Evolutionary conservation across 2,329 filamentous ascomycete genomes (phyloP), one percentile per base, ranked within the genome.

Genomic region (Pestalotiopsis sp.): DNA sequence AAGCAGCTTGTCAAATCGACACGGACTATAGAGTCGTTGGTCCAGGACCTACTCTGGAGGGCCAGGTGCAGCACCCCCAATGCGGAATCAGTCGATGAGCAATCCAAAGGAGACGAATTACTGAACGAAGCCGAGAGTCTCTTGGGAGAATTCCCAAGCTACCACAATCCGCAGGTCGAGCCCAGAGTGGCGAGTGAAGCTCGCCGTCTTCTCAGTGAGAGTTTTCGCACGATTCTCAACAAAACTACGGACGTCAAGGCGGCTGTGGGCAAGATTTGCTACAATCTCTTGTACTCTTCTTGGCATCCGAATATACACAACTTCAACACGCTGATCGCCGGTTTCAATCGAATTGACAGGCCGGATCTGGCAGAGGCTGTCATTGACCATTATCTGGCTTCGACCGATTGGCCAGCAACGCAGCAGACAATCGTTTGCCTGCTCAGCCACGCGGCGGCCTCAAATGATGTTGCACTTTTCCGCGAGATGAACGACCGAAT

Each of bases 241-340:
- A 68, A 71, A 7, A 69, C 73, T n/a, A 25, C 64, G 6, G 68
- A 68, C 25, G 67, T 73, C 36, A 76, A 75, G 41, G 76, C 78
- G 38, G 73, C 71, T 20, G 77, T 84, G 39, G 78, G 75, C n/a
- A 84, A 83, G 73, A 82, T 90, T 66, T 89, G 87, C 78, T 90
- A 91, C 78, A 93, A 93, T 75, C 80, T 96, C 3, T 83, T 93
- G 17, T 81, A 89, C 3, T 89, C 88, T 2, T 78, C 85, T 2
- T 82, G 87, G 20, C 87, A 89, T 0, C 91, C 92, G 0, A 88
- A 88, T 70, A 85, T 92, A 45, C 84, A 89, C 71, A 93, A 90
- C 3, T 93, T 90, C 81, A 94, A 94, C 75, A 85, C 86, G 13
- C 83, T 96, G 31, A 85, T 95, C 2, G 78, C 87, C n/a, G 87